Conservation (phyloP, 179 eudicot genomes). For the Spinacia oleracea region DNA sequence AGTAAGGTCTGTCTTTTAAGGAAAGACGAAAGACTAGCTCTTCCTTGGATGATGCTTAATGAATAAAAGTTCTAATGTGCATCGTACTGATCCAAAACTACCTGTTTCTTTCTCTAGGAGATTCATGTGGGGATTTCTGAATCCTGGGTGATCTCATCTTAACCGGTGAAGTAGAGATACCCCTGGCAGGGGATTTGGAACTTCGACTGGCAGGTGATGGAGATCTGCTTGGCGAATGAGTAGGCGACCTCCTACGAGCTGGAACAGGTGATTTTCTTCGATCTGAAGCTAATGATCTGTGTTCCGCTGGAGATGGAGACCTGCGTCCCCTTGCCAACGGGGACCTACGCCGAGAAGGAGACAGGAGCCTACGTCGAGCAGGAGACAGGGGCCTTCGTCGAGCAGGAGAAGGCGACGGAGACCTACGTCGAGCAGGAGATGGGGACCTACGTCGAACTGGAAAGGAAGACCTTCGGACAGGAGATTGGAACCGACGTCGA, state of each 20-base stretch:
- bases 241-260: constrained; percentile 46
- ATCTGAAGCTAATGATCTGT: constrained; percentile 37
- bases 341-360: constrained; percentile 30
- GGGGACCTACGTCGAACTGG: constrained; percentile 37
- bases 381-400: constrained; percentile 57
- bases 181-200: constrained; percentile 54
- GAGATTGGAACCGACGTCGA: constrained; percentile 29
- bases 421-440: constrained; percentile 29
- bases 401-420: constrained; percentile 33
- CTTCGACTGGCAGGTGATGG: constrained; percentile 45
- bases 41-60: not conserved
- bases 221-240: constrained; percentile 44
- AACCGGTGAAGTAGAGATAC: constrained; percentile 44
- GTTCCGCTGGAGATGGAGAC: constrained; percentile 23
- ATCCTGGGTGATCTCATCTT: constrained; percentile 40
- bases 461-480: constrained; percentile 43
- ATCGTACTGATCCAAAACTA: constrained; percentile 21
- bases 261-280: constrained; percentile 39
- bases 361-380: constrained; percentile 19
- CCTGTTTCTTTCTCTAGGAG: constrained; percentile 59
- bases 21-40: no score
- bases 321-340: constrained; percentile 32
- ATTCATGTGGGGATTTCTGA: constrained; percentile 43
- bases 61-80: not conserved
- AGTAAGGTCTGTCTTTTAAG: no score